phyloP scores from a whole-genome alignment of 1,284 basidiomycete genomes.

The Naganishia cerealis region DNA sequence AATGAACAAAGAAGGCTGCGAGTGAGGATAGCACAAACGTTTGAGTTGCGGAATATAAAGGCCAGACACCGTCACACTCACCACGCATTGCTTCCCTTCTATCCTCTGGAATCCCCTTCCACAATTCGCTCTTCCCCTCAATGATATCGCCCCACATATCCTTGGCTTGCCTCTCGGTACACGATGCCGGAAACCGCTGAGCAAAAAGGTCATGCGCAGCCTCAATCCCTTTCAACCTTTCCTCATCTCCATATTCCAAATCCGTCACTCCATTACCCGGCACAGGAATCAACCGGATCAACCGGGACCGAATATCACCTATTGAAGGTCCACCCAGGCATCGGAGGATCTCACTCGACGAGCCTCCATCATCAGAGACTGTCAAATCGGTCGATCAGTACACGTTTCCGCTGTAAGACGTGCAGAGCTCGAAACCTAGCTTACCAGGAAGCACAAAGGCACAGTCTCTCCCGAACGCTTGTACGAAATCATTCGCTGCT shows the following conservation, averaged over 20 bases:
- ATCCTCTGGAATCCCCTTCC: slow-evolving; percentile 86
- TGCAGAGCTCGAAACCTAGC: not conserved
- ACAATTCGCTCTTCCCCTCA: slow-evolving; percentile 79
- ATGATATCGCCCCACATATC: slow-evolving; percentile 90
- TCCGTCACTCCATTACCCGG: slow-evolving; percentile 36
- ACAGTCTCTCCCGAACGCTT: slow-evolving; percentile 56
- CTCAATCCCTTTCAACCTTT: slow-evolving; percentile 46
- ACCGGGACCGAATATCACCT: slow-evolving; percentile 58
- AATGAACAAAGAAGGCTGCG: slow-evolving; percentile 81
- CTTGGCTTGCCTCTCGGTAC: slow-evolving; percentile 71
- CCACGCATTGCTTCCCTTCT: slow-evolving; percentile 69
- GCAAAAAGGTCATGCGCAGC: slow-evolving; percentile 74
- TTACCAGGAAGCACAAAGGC: slow-evolving; percentile 37
- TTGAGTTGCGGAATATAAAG: not conserved
- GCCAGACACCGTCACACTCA: slow-evolving; percentile 35
- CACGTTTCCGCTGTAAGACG: not conserved
- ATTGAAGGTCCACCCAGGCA: slow-evolving; percentile 57
- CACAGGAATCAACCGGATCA: slow-evolving; percentile 58
- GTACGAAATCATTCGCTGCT: slow-evolving; percentile 58
- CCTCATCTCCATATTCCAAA: slow-evolving; percentile 38
- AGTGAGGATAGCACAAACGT: not conserved
- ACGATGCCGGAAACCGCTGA: slow-evolving; percentile 71
- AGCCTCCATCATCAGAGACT: slow-evolving; percentile 60
- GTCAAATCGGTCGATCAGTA: slow-evolving; percentile 35
- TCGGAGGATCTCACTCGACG: slow-evolving; percentile 55